Base-by-base conservation (phyloP, 2,329 filamentous ascomycete genomes). In the Pyrenophora seminiperda region DNA sequence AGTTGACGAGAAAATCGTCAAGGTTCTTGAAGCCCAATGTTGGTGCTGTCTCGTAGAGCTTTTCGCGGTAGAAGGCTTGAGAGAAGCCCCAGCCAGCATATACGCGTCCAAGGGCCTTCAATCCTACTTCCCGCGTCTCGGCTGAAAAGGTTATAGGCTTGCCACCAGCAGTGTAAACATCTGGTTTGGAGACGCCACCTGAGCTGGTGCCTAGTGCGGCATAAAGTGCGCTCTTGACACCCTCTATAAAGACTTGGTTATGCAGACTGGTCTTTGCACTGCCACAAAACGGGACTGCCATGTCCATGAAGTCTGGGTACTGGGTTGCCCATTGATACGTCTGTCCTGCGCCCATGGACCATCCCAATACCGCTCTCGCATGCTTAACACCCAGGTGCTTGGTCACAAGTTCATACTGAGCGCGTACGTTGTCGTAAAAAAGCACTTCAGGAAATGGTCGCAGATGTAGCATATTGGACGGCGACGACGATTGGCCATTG, bases 1-100 rank as follows among this genome's bases (percentile, higher is more conserved):
- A 91, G 10, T 80, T 83, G 5, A 83, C 75, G 78, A 93, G 82
- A 54, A 91, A 93, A 44, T 89, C 84, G 54, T 91, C 88, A 2
- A 92, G 76, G 46, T 83, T 77, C 57, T 84, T 84, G 62, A 81
- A 90, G 0, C 86, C 86, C 7, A 91, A 78, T 13, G 34, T 46
- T 11, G 54, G 50, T 1, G 67, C 75, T 1, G 71, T 84, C 67
- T 89, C 82, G 66, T 87, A 87, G n/a, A 90, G 52, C 66, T 80
- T 85, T 58, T 90, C 77, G 1, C 89, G 81, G 63, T 93, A 93
- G 63, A 92, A 93, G 0, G 87, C 81, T 63, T 92, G 89, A 42
- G 84, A 88, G 62, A 93, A 89, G 0, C 90, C 89, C 89, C 83
- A 94, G 0, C 89, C 89, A 1, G 89, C 88, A 71, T 94, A 94